phyloP scores from a whole-genome alignment of 768 basidiomycete species.

The Termitomyces sp. region DNA sequence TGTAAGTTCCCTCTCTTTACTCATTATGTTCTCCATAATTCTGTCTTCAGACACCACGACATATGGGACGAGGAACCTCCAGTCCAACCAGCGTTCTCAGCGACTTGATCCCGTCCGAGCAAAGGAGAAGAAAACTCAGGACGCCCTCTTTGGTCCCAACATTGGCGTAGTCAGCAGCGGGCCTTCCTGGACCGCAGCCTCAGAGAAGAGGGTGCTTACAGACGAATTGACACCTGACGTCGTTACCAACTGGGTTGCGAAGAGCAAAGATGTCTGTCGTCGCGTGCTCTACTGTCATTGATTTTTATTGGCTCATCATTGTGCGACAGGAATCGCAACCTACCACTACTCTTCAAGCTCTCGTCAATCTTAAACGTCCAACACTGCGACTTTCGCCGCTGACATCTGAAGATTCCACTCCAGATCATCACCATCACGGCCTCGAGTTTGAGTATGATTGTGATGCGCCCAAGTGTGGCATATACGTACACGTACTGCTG shows the following conservation, averaged over 20 bases:
- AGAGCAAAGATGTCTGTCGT: constrained; percentile 74
- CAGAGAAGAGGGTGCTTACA: constrained; percentile 58
- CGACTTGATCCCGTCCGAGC: background rate
- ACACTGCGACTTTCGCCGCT: constrained; percentile 76
- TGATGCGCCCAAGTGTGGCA: constrained; percentile 79
- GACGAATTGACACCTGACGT: constrained; percentile 81
- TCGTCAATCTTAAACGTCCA: constrained; percentile 92
- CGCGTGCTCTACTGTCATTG: background rate
- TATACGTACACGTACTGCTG: constrained; percentile 74
- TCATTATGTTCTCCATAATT: background rate
- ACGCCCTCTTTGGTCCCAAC: constrained; percentile 89
- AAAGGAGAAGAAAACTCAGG: constrained; percentile 62
- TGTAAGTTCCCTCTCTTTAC: constrained; percentile 23
- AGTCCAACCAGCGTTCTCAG: background rate
- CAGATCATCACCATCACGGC: constrained; percentile 60
- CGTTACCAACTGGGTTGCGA: constrained; percentile 81
- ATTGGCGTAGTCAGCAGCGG: constrained; percentile 72
- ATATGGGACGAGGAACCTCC: background rate
- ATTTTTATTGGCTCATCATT: constrained; percentile 6
- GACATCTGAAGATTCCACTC: constrained; percentile 36
- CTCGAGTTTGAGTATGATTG: constrained; percentile 93
- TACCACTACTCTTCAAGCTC: constrained; percentile 90
- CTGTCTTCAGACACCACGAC: background rate
- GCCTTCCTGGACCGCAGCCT: constrained; percentile 65
- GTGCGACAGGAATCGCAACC: constrained; percentile 63